A percentile compares a stretch with the other conserved stretches of the same genome.
Conservation (phyloP, 352 stramenopile genomes). For the Blastocystis sp. region DNA sequence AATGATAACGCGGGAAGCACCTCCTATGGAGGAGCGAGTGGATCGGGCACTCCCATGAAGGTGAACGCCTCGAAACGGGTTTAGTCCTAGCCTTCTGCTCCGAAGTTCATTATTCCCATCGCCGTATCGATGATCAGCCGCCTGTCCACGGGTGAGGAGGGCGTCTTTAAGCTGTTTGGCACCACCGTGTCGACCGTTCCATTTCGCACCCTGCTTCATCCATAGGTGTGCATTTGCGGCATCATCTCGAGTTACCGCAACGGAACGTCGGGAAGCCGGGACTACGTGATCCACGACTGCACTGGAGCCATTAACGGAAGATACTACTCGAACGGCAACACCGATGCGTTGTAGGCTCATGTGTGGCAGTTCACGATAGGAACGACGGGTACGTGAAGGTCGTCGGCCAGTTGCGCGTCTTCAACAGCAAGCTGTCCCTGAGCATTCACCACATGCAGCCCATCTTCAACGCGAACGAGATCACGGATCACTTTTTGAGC, state of each 20-base stretch:
- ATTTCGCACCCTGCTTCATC: background rate
- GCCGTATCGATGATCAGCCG: constrained; percentile 42
- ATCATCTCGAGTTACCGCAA: constrained; percentile 15
- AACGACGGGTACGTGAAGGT: constrained; percentile 42
- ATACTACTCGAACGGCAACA: background rate
- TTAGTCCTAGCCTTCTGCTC: constrained; percentile 3
- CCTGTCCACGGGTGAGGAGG: background rate
- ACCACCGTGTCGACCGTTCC: constrained; percentile 1
- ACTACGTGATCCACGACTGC: constrained; percentile 50
- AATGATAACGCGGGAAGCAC: background rate
- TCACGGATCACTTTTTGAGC: constrained; percentile 43
- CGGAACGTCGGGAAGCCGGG: background rate
- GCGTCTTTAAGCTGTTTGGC: constrained; percentile 37
- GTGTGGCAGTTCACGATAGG: background rate
- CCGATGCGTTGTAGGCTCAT: background rate
- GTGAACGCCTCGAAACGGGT: background rate
- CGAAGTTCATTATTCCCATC: constrained; percentile 38
- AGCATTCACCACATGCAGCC: constrained; percentile 11
- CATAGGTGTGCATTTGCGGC: constrained; percentile 31
- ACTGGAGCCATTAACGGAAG: constrained; percentile 29
- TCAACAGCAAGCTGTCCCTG: constrained; percentile 2
- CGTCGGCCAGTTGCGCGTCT: constrained; percentile 9
- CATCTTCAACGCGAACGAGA: constrained; percentile 12
- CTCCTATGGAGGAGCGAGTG: constrained; percentile 30
- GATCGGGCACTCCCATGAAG: constrained; percentile 7